phyloP scores from a whole-genome alignment of 306 rosid species.

The Lathyrus oleraceus region DNA sequence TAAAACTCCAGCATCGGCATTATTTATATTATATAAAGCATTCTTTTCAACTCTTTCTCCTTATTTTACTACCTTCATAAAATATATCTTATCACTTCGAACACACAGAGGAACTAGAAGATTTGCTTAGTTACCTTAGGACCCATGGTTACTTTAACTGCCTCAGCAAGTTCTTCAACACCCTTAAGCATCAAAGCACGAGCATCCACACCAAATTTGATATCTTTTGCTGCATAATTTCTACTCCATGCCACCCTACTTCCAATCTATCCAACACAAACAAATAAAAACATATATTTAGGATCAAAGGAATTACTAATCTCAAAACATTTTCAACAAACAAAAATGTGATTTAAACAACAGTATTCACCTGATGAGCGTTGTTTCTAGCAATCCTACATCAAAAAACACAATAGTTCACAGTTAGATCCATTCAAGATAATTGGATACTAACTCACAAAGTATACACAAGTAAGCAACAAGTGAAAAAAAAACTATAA shows the following conservation, averaged over 20 bases:
- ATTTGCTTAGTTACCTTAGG: conserved; percentile 65
- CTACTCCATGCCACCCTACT: conserved; percentile 72
- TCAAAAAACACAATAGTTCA: conserved; percentile 5
- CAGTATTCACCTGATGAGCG: conserved; percentile 62
- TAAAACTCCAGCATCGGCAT: neutral
- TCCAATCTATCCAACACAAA: conserved; percentile 52
- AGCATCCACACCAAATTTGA: conserved; percentile 92
- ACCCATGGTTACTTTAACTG: conserved; percentile 97
- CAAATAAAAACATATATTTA: neutral
- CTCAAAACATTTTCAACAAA: conserved; percentile 10
- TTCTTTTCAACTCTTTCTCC: neutral
- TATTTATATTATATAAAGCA: neutral
- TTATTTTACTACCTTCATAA: neutral
- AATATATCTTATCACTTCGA: too few species aligned
- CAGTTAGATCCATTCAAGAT: conserved; percentile 2
- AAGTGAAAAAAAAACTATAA: neutral
- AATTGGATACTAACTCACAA: neutral
- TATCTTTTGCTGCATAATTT: conserved; percentile 87
- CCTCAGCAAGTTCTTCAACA: conserved; percentile 92
- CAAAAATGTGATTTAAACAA: neutral
- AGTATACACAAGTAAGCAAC: neutral
- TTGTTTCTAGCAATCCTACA: conserved; percentile 65
- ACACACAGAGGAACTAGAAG: neutral
- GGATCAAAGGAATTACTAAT: neutral
- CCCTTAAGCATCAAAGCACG: conserved; percentile 93